These are phyloP conservation scores for Fusarium clavum DNA, from an alignment of 2,329 filamentous ascomycete genomes.

Conservation along the genomic window DNA sequence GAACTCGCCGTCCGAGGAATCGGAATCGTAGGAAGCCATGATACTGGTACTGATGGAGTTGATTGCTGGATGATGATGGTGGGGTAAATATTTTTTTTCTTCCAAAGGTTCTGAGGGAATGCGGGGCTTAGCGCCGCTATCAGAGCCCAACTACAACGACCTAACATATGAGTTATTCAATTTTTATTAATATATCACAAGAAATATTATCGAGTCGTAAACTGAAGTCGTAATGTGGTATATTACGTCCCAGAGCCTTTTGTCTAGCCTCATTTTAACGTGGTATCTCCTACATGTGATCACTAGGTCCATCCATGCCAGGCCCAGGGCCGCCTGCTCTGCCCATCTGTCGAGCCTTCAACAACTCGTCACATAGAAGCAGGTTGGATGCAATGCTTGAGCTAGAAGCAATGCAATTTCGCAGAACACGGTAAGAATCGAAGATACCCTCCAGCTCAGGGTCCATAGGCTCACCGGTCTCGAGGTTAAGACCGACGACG, in stretches of 20 bases:
- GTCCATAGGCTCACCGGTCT: slow-evolving; percentile 93
- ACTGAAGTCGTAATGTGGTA: slow-evolving; percentile 39
- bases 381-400: slow-evolving; percentile 96
- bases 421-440: slow-evolving; percentile 93
- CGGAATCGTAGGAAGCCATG: slow-evolving; percentile 88
- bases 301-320: slow-evolving; percentile 71
- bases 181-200: slow-evolving; percentile 7
- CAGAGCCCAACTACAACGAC: slow-evolving; percentile 13
- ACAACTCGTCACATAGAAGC: slow-evolving; percentile 93
- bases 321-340: slow-evolving; percentile 71
- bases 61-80: slow-evolving; percentile 47
- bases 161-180: not conserved
- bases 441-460: slow-evolving; percentile 92
- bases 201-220: not conserved
- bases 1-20: slow-evolving; percentile 78
- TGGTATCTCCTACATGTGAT: slow-evolving; percentile 60
- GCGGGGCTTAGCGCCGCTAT: slow-evolving; percentile 49
- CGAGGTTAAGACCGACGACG: slow-evolving; percentile 85
- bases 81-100: slow-evolving; percentile 57
- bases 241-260: slow-evolving; percentile 48
- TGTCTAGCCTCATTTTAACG: slow-evolving; percentile 53
- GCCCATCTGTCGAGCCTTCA: slow-evolving; percentile 97
- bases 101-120: slow-evolving; percentile 37
- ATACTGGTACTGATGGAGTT: slow-evolving; percentile 31
- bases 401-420: slow-evolving; percentile 93